Evolutionary conservation across 2,329 filamentous ascomycete genomes (phyloP).

Genomic region (Nectriaceae sp.): DNA sequence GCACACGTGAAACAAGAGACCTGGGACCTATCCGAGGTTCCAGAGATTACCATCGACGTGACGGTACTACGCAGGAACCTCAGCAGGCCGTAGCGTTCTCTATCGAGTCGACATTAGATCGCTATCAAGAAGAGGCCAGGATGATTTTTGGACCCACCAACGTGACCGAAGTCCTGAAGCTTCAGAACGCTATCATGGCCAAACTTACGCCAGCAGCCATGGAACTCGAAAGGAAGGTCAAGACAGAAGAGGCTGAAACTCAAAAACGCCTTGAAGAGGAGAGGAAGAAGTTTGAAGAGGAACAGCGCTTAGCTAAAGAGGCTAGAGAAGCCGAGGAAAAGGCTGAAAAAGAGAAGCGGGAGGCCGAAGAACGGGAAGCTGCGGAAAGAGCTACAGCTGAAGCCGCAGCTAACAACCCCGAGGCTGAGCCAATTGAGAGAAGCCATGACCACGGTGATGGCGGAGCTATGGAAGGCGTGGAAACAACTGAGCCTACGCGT

Average conservation of each 20-base stretch:
- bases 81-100: conserved; percentile 76
- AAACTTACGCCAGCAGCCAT: conserved; percentile 82
- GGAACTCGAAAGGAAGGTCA: conserved; percentile 73
- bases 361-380: conserved; percentile 69
- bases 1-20: conserved; percentile 54
- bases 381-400: conserved; percentile 58
- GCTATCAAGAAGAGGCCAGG: conserved; percentile 89
- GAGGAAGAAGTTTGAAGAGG: conserved; percentile 62
- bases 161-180: conserved; percentile 64
- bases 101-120: conserved; percentile 68
- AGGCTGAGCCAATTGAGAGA: conserved; percentile 9
- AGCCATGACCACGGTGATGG: conserved; percentile 12
- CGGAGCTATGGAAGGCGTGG: conserved; percentile 77
- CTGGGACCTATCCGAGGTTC: conserved; percentile 42
- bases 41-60: conserved; percentile 51
- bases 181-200: conserved; percentile 70
- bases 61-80: conserved; percentile 57
- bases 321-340: conserved; percentile 73
- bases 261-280: conserved; percentile 56
- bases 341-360: conserved; percentile 65
- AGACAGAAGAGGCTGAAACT: conserved; percentile 58
- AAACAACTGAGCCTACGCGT: conserved; percentile 47
- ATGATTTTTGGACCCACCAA: conserved; percentile 76
- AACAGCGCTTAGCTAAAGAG: conserved; percentile 66
- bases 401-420: conserved; percentile 44